These are phyloP conservation scores for Aphanoascus verrucosus DNA, from an alignment of 2,329 filamentous ascomycete genomes.

Conservation along the genomic window DNA sequence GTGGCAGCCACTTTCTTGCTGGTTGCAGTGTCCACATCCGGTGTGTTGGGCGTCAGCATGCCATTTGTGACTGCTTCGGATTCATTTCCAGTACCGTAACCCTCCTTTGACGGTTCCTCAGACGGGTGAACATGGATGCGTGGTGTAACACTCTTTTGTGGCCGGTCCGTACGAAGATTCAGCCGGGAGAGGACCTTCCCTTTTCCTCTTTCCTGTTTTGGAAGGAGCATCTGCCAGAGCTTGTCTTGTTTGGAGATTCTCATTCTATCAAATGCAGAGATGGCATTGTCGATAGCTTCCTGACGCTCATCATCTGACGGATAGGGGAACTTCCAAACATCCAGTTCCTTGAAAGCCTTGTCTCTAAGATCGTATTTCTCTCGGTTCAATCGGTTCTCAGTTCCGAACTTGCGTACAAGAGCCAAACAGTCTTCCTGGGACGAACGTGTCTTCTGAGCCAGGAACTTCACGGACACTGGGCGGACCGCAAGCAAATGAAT, in stretches of 20 bases:
- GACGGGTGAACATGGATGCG: conserved; percentile 29
- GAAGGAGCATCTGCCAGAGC: conserved; percentile 52
- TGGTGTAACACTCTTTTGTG: conserved; percentile 31
- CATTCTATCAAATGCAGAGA: conserved; percentile 53
- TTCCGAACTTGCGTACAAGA: conserved; percentile 44
- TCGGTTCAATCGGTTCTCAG: conserved; percentile 39
- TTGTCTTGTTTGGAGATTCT: conserved; percentile 50
- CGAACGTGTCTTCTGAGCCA: conserved; percentile 39
- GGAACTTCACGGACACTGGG: conserved; percentile 39
- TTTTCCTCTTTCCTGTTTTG: conserved; percentile 50
- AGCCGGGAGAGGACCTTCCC: conserved; percentile 51
- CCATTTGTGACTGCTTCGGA: conserved; percentile 25
- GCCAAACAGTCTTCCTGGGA: conserved; percentile 39
- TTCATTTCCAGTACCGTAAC: conserved; percentile 28
- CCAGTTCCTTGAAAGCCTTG: conserved; percentile 50
- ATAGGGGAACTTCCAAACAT: conserved; percentile 53
- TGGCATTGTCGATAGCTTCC: conserved; percentile 51
- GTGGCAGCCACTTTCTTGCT: not conserved
- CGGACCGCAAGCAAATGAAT: conserved; percentile 46
- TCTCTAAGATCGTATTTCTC: conserved; percentile 47
- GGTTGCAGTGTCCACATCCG: not conserved
- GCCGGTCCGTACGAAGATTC: conserved; percentile 38
- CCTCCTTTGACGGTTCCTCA: conserved; percentile 30
- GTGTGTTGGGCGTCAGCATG: conserved; percentile 20
- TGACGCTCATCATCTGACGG: conserved; percentile 45